These are phyloP conservation scores for Osmanthus fragrans DNA, from an alignment of 257 asterid species.

Conservation along the genomic window DNA sequence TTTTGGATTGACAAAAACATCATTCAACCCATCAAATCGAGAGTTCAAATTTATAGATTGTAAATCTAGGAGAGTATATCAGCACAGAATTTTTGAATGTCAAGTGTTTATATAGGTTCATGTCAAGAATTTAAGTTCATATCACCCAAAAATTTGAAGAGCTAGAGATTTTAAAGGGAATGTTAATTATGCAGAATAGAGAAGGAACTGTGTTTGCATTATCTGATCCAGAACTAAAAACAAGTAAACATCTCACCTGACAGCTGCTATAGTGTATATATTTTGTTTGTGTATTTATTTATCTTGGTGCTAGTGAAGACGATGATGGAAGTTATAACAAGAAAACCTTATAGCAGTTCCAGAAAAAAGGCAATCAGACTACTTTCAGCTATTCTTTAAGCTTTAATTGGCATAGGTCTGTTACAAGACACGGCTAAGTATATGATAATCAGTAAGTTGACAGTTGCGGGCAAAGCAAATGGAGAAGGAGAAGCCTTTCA, in stretches of 20 bases:
- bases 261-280: neutral
- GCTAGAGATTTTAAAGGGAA: neutral
- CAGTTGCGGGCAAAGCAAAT: neutral
- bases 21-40: neutral
- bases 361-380: no score
- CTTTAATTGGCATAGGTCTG: neutral
- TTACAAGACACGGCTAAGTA: neutral
- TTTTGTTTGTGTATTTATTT: no score
- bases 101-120: neutral
- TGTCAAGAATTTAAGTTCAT: neutral
- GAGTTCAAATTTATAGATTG: neutral
- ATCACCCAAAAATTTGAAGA: conserved; percentile 4
- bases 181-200: neutral
- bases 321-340: neutral
- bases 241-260: neutral
- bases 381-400: no score
- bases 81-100: neutral
- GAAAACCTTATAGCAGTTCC: neutral
- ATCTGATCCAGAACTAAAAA: no score
- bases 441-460: neutral
- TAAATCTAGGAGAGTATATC: neutral
- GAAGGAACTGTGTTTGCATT: neutral
- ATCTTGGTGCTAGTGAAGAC: neutral
- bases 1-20: neutral
- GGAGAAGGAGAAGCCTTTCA: neutral